phyloP scores from a whole-genome alignment of 2,329 filamentous ascomycete species.

The Penicillium sclerotiorum region DNA sequence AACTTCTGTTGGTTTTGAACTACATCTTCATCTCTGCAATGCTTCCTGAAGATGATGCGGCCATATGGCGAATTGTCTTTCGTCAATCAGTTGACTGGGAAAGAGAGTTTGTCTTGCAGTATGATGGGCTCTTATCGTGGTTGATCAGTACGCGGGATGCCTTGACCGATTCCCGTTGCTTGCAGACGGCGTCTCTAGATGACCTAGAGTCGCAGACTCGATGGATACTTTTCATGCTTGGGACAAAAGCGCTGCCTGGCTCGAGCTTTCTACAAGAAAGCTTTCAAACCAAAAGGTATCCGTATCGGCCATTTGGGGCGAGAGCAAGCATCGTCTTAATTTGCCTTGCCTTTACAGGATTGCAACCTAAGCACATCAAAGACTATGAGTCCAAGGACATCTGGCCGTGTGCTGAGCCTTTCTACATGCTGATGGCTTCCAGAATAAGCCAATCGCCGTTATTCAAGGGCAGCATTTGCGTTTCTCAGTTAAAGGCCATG shows the following conservation, averaged over 20 bases:
- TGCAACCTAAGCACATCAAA: not conserved
- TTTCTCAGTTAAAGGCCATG: not conserved
- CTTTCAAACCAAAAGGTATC: not conserved
- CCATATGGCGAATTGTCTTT: no score
- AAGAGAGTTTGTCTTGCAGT: not conserved
- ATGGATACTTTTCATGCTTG: not conserved
- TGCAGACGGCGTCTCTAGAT: not conserved
- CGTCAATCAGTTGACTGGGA: not conserved
- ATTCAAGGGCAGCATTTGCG: not conserved
- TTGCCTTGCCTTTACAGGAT: not conserved
- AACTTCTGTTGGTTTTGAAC: no score
- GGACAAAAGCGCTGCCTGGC: not conserved
- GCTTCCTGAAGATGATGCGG: no score
- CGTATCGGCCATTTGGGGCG: conserved; percentile 4
- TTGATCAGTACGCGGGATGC: not conserved
- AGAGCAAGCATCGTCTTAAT: not conserved
- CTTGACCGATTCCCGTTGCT: not conserved
- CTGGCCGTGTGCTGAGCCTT: not conserved
- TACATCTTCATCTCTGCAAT: no score
- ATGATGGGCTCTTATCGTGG: not conserved
- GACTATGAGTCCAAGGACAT: not conserved
- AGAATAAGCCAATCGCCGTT: not conserved
- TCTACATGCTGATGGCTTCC: not conserved
- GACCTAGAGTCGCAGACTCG: conserved; percentile 2
- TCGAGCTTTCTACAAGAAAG: not conserved